Base-by-base conservation (phyloP, 257 asterid species). In the Nemophila menziesii region DNA sequence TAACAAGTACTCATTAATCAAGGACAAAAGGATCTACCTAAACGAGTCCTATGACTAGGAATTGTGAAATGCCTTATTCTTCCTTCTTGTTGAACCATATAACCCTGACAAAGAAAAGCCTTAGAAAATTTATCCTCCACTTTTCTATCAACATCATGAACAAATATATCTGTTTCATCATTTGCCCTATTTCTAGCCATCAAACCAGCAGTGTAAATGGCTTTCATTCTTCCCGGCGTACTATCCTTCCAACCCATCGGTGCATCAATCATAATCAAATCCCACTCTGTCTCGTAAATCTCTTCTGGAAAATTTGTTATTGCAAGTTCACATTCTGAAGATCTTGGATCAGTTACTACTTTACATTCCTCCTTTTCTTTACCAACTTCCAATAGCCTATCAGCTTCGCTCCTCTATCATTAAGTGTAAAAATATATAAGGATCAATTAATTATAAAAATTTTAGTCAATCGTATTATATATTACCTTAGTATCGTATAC, bases 141-240 rank as follows among this genome's bases (percentile, higher is more conserved):
- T 8, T 27, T 60, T 20, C 94, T 65, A 62, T 86, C 69, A 59
- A 82, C 97, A 58, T 86, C 97, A 56, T 86, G 97, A 45, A 82
- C 94, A 50, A 86, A 86, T 8, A 86, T 94, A 59, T 82, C 76
- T 1, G 92, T 74, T 34, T 82, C 94, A 0, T 85, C 94, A 4
- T 23, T 57, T 22, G 64, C 87, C 12, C 83, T 60, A 15, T 82
- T 79, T 39, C 97, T 68, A 4, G 93, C 92, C 67, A 86, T 77
- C 65, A 82, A 20, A 12, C 94, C 97, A 0, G 85, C 85, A 0
- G 97, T 82, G 64, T 82, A 86, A 4, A 86, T 77, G 4, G 93
- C 97, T 14, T 58, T 73, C 97, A 82, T 86, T 49, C 97, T 65
- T 15, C 97, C 93, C 0, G 97, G 94, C 0, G 94, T 92, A 5